Evolutionary conservation across 495 filamentous ascomycete genomes (phyloP), one percentile per base, ranked within the genome.

Genomic region (Trichodelitschia bisporula): DNA sequence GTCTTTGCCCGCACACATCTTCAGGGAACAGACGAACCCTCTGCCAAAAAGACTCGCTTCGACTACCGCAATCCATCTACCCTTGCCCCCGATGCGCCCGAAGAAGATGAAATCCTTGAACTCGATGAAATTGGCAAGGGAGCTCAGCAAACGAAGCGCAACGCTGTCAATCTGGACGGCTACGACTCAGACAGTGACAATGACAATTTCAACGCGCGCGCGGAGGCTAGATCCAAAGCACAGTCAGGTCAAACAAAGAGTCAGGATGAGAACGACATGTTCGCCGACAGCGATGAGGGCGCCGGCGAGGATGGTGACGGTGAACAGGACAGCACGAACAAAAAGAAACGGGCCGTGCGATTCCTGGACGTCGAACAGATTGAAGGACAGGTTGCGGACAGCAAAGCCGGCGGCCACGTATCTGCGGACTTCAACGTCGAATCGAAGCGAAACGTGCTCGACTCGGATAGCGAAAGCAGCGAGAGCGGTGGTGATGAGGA

Each of bases 101-200:
- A 84, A 36, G 77, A 84, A 19, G 77, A 82, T 40, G 60, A 74
- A 2, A 63, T 79, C 15, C 64, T 91, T 11, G 83, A 90, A 23
- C 77, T 79, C 9, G 86, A 93, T 42, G 82, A 91, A 30, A 90
- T 95, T 36, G 84, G 84, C 21, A 69, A 68, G n/a, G 59, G 70
- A 11, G 74, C 69, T 0, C 59, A 67, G 21, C 68, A 72, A 26
- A 70, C 74, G 0, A 90, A 91, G 42, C 79, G 86, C 33, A 76
- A 78, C 40, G 86, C 82, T 2, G 69, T 97, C 19, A 91, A 93
- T 37, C 68, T 97, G 18, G 86, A 95, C 42, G 86, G 89, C 2
- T 95, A 95, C 53, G 84, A 93, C 32, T 84, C 72, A 0, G 86
- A 99, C 49, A 86, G 76, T 18, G 83, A 84, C 5, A 82, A 82